Conservation (phyloP, 2,329 filamentous ascomycete species). For the Aspergillus udagawae region DNA sequence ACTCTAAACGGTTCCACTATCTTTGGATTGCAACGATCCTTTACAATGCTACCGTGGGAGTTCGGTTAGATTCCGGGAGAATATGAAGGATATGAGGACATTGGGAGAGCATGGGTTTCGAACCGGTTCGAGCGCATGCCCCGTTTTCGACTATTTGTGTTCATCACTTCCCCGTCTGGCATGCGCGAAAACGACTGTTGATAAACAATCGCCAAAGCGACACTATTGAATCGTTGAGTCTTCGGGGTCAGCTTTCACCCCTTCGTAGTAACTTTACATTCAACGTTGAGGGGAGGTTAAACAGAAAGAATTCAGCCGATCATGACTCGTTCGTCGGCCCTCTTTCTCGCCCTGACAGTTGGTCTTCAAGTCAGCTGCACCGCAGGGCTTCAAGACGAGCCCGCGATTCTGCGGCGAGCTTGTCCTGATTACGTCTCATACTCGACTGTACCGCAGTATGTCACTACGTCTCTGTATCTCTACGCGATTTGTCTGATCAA, state of each 20-base stretch:
- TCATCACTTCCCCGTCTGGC: not conserved
- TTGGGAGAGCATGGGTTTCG: not conserved
- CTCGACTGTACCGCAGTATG: slow-evolving; percentile 58
- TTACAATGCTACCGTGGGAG: not conserved
- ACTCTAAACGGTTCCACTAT: not conserved
- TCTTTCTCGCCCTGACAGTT: slow-evolving; percentile 14
- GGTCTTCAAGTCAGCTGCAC: slow-evolving; percentile 7
- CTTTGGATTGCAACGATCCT: not conserved
- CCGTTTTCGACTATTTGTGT: not conserved
- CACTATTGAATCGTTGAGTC: not conserved
- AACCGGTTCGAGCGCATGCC: not conserved
- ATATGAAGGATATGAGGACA: not conserved
- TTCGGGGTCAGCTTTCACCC: not conserved
- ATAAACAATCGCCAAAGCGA: not conserved
- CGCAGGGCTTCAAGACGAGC: slow-evolving; percentile 20
- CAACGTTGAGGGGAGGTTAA: not conserved
- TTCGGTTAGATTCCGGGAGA: not conserved
- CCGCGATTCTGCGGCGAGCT: slow-evolving; percentile 37
- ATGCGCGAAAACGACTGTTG: not conserved
- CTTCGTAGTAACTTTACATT: not conserved
- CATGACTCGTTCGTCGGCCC: slow-evolving; percentile 8
- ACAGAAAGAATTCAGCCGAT: not conserved
- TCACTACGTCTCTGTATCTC: slow-evolving; percentile 4
- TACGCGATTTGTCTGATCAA: not conserved
- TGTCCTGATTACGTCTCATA: slow-evolving; percentile 66